Base-by-base conservation (phyloP, 164 flowering plant genomes). In the Vitis labrusca region DNA sequence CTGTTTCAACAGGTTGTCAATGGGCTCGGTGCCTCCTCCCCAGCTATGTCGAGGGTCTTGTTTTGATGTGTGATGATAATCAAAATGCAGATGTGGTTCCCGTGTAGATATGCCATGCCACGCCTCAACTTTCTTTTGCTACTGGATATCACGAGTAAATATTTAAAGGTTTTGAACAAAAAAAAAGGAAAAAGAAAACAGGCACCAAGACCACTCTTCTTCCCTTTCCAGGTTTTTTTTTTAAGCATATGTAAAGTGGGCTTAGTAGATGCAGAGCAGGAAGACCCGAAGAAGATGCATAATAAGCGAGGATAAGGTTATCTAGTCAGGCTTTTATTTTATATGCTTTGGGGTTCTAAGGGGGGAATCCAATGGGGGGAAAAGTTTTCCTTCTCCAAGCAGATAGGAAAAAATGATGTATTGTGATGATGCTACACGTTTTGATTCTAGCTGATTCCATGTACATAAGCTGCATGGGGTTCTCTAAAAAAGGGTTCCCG, bases 11-110 rank as follows among this genome's bases (percentile, higher is more conserved):
- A 7, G 89, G 94, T 59, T 91, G 94, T 69, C 97, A 81, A 29
- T 95, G 98, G 98, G 9, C 59, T 19, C 86, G 88, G 37, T 89
- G 92, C 85, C 97, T 93, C 63, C 88, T 95, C 16, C 97, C 99
- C 0, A 79, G 89, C 44, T 81, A 80, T 56, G 76, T 87, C 5
- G 89, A 93, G 77, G 97, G 94, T 37, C 90, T 93, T 15, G 76
- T 93, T 53, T 66, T 95, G 83, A 88, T 81, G 8, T 90, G 94
- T 49, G 92, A 91, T 27, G 97, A 91, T 61, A 89, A 76, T 73
- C 92, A 89, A 59, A 80, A 81, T 73, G 79, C 81, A 13, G 97
- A 95, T 63, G 97, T 89, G 52, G 81, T 96, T 72, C 88, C 96
- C 6, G 98, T 95, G 76, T 95, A 85, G 74, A 79, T 74, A 76